A percentile compares a stretch with the other conserved stretches of the same genome.
Evolutionary conservation across 1,284 basidiomycete species (phyloP).

Genomic region (Cystobasidiaceae sp.): DNA sequence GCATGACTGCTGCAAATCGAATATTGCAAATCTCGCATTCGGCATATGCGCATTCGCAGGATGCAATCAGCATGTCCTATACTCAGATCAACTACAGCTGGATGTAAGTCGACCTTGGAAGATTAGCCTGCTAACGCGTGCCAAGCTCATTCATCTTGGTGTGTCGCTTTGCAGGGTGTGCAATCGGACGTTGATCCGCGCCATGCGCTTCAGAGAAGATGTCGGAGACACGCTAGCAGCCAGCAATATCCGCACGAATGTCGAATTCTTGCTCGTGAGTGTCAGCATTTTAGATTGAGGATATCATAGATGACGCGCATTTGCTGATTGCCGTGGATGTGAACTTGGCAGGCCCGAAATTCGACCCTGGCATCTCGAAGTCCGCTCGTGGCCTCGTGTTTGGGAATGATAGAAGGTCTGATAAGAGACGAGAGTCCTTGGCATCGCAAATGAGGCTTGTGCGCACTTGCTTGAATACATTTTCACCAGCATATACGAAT

Average conservation of each 20-base stretch:
- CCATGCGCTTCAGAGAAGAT: slow-evolving; percentile 24
- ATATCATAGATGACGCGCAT: neutral
- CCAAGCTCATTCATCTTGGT: too few relatives aligned
- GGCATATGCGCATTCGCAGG: slow-evolving; percentile 15
- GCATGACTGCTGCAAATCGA: slow-evolving; percentile 11
- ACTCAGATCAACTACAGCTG: slow-evolving; percentile 27
- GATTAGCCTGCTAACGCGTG: too few relatives aligned
- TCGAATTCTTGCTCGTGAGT: slow-evolving; percentile 20
- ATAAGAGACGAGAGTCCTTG: slow-evolving; percentile 15
- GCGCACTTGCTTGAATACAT: too few relatives aligned
- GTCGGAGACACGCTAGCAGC: slow-evolving; percentile 1
- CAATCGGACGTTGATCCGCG: slow-evolving; percentile 19
- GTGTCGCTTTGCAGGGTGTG: too few relatives aligned
- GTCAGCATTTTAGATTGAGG: neutral
- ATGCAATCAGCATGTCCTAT: slow-evolving; percentile 11
- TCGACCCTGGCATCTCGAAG: slow-evolving; percentile 11
- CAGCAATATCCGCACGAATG: neutral
- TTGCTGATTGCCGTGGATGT: too few relatives aligned
- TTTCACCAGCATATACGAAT: too few relatives aligned
- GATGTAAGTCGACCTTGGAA: too few relatives aligned
- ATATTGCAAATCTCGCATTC: slow-evolving; percentile 2
- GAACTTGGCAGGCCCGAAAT: slow-evolving; percentile 2
- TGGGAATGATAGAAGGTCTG: slow-evolving; percentile 24
- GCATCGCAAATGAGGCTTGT: slow-evolving; percentile 5
- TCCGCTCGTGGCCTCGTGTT: slow-evolving; percentile 18